These are phyloP conservation scores for Penicillium sp. DNA, from an alignment of 2,329 filamentous ascomycete species.

Conservation along the genomic window DNA sequence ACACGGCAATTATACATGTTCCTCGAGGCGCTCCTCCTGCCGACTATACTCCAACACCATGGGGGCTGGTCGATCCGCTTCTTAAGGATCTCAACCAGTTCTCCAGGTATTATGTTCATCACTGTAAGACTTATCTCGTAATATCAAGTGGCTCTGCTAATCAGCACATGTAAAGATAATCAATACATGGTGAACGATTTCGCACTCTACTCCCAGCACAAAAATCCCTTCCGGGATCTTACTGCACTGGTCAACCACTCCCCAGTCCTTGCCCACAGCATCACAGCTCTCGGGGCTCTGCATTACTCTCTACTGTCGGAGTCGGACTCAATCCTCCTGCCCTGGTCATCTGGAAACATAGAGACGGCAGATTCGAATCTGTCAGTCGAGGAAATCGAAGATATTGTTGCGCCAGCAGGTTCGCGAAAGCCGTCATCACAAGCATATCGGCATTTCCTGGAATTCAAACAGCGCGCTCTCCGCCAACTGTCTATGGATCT, in stretches of 20 bases:
- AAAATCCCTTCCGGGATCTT: slow-evolving; percentile 53
- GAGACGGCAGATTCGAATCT: slow-evolving; percentile 16
- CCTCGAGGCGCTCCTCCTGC: slow-evolving; percentile 5
- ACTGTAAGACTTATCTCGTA: slow-evolving; percentile 38
- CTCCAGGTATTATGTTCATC: slow-evolving; percentile 50
- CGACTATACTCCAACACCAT: slow-evolving; percentile 35
- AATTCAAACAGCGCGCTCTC: slow-evolving; percentile 53
- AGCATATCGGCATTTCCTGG: slow-evolving; percentile 44
- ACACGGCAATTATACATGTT: slow-evolving; percentile 19
- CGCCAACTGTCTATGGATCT: slow-evolving; percentile 42
- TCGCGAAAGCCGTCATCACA: slow-evolving; percentile 36
- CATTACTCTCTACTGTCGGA: slow-evolving; percentile 47
- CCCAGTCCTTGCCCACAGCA: slow-evolving; percentile 49
- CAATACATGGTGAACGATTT: slow-evolving; percentile 47
- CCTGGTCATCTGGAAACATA: slow-evolving; percentile 31
- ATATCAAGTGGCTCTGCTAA: slow-evolving; percentile 16
- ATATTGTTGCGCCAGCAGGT: slow-evolving; percentile 32
- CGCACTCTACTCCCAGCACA: slow-evolving; percentile 49
- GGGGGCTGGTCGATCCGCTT: slow-evolving; percentile 49
- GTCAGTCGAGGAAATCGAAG: slow-evolving; percentile 31
- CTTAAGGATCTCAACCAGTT: slow-evolving; percentile 48
- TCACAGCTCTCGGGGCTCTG: slow-evolving; percentile 52
- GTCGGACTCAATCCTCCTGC: slow-evolving; percentile 36
- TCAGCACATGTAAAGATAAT: slow-evolving; percentile 29
- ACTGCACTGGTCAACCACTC: slow-evolving; percentile 48